These are phyloP conservation scores for Sarcodon aspratus DNA, from an alignment of 768 basidiomycete species.

Conservation along the genomic window DNA sequence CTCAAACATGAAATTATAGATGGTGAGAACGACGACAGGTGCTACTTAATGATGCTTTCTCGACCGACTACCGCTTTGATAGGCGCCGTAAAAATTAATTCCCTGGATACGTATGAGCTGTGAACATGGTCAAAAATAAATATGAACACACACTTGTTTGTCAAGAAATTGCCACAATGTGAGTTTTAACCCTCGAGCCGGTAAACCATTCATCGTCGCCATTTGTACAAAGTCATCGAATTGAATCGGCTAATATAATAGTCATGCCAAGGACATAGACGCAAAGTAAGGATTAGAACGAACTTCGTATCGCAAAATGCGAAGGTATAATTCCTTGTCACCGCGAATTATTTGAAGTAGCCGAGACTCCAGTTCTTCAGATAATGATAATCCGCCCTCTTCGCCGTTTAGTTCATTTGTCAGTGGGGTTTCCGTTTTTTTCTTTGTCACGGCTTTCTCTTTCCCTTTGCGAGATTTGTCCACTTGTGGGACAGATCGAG, in stretches of 20 bases:
- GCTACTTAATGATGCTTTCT: slow-evolving; percentile 6
- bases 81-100: slow-evolving; percentile 40
- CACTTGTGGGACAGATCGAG: not conserved
- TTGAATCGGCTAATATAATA: slow-evolving; percentile 37
- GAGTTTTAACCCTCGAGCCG: slow-evolving; percentile 21
- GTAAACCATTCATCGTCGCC: slow-evolving; percentile 20
- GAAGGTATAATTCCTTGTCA: slow-evolving; percentile 37
- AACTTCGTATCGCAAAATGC: slow-evolving; percentile 60
- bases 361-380: slow-evolving; percentile 27
- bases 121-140: too few species aligned
- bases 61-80: slow-evolving; percentile 17
- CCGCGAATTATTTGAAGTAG: slow-evolving; percentile 31
- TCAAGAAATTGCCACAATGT: slow-evolving; percentile 43
- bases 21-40: not conserved
- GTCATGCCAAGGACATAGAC: not conserved
- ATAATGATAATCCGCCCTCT: slow-evolving; percentile 16
- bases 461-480: not conserved
- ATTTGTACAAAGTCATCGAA: slow-evolving; percentile 40
- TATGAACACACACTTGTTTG: slow-evolving; percentile 28
- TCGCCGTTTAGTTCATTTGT: slow-evolving; percentile 1
- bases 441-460: slow-evolving; percentile 2
- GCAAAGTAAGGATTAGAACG: slow-evolving; percentile 7
- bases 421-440: slow-evolving; percentile 8
- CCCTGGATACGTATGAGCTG: slow-evolving; percentile 23
- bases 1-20: not conserved